Conservation (phyloP, 108 stramenopile species). For the Conticribra guillardii region DNA sequence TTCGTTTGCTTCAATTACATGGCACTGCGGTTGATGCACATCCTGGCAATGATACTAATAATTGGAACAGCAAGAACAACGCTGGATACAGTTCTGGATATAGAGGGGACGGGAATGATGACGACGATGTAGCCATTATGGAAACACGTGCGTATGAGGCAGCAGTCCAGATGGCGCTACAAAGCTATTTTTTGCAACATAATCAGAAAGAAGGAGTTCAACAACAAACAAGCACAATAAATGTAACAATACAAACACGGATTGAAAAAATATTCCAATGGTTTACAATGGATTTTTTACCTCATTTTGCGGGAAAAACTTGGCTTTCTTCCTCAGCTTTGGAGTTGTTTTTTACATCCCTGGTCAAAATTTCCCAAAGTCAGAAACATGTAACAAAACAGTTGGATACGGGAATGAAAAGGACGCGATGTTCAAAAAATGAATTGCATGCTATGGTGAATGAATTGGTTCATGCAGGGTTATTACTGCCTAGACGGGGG, state of each 20-base stretch:
- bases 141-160: constrained; percentile 40
- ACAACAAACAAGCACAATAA: background rate
- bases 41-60: background rate
- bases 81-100: constrained; percentile 7
- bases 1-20: constrained; percentile 44
- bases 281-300: constrained; percentile 27
- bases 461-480: constrained; percentile 36
- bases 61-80: too few relatives aligned
- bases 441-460: constrained; percentile 27
- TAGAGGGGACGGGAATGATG: constrained; percentile 42
- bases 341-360: constrained; percentile 10
- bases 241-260: background rate
- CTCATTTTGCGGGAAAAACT: constrained; percentile 36
- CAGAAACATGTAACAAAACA: background rate
- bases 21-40: constrained; percentile 21
- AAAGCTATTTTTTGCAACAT: background rate
- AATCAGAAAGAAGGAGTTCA: background rate
- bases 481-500: constrained; percentile 40
- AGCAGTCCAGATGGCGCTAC: constrained; percentile 40
- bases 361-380: background rate
- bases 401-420: too few relatives aligned
- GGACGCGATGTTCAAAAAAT: background rate
- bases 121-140: constrained; percentile 49
- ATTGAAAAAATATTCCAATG: constrained; percentile 9
- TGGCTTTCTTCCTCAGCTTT: constrained; percentile 30